Conservation (phyloP, 164 flowering plant species). For the Vitis cinerea region DNA sequence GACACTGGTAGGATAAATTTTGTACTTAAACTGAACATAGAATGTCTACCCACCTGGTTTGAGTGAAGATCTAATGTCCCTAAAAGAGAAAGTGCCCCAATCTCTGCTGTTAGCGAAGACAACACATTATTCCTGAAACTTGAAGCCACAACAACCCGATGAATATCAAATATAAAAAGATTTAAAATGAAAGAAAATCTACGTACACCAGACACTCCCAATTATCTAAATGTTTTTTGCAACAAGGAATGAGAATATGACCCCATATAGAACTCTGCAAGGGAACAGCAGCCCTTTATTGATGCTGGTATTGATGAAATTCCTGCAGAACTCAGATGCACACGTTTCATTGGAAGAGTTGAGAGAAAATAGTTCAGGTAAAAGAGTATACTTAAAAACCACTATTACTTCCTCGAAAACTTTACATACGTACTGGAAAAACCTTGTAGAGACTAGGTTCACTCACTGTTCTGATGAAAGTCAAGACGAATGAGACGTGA, state of each 20-base stretch:
- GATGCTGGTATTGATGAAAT: conserved; percentile 82
- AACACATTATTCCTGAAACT: conserved; percentile 71
- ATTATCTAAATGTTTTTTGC: not conserved
- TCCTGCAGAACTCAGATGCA: conserved; percentile 43
- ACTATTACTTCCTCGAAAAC: not conserved
- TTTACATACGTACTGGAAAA: not conserved
- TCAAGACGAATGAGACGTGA: conserved; percentile 85
- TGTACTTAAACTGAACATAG: not conserved
- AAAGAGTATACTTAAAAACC: not conserved
- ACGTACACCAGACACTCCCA: not conserved
- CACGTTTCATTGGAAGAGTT: not conserved
- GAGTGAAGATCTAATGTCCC: conserved; percentile 95
- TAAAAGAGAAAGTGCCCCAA: conserved; percentile 65
- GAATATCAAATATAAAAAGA: conserved; percentile 10
- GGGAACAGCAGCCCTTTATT: conserved; percentile 71
- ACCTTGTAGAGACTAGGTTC: not conserved
- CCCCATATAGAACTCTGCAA: conserved; percentile 87
- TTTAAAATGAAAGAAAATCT: not conserved
- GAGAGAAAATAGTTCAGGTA: not conserved
- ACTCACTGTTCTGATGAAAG: conserved; percentile 93
- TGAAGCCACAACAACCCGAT: conserved; percentile 9
- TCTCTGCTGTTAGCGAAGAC: conserved; percentile 69
- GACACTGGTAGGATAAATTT: too few relatives aligned
- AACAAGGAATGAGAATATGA: conserved; percentile 26
- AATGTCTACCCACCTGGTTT: conserved; percentile 58